Base-by-base conservation (phyloP, 306 rosid genomes). In the Cyclanthera cordifolia region DNA sequence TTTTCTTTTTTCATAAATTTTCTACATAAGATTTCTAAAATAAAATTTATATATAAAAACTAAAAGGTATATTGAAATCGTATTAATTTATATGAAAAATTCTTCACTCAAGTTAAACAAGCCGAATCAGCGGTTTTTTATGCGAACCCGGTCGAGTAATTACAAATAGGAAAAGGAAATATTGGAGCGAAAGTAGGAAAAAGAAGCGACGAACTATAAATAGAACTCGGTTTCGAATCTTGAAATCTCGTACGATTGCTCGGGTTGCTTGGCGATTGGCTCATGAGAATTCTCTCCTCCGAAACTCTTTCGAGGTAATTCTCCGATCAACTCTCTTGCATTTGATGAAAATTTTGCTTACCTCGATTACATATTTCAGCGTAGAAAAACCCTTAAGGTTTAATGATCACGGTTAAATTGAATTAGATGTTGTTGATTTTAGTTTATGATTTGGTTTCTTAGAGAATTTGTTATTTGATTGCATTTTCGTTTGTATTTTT, bases 251-350 rank as follows among this genome's bases (percentile, higher is more conserved):
- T n/a, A 15, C 43, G 39, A 45, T 47, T 24, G 25, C 9, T 66
- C 41, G 20, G 24, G 71, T 66, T 66, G 71, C 71, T 43, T 45
- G 37, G 69, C 16, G 53, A 2, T 65, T 43, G 43, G 70, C 0
- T 13, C 70, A 2, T 24, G n/a, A n/a, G 39, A 46, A 47, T 16
- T 25, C 23, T 66, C 55, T 25, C 34, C 23, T 66, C 16, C 34
- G 3, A 45, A 25, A 14, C 16, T 47, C 43, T 46, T 46, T 8
- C n/a, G 19, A 66, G 71, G 71, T 66, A 66, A 66, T 47, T 25
- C 34, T 6, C 3, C 3, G 13, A 45, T 24, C 14, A 66, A 8
- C 47, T 47, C 24, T 5, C 34, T 8, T 34, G 4, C 11, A n/a
- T 59, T 10, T 21, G 17, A 8, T 37, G 2, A 37, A 37, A 37